phyloP scores from a whole-genome alignment of 2,329 filamentous ascomycete species.

The Colletotrichum sp. region DNA sequence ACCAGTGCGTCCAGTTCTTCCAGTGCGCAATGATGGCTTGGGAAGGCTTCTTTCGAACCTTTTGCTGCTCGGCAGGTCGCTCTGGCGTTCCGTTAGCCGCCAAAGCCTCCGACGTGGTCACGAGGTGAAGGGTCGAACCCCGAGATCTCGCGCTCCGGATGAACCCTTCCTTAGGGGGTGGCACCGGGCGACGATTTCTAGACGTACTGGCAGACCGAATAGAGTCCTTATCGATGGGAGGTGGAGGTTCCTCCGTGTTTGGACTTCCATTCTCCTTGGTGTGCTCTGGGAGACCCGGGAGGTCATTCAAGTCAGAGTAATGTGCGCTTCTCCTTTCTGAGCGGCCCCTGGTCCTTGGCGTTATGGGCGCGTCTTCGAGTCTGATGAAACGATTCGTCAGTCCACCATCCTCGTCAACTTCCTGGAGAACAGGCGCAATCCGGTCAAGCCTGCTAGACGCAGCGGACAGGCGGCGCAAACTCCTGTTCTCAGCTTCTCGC shows the following conservation, averaged over 20 bases:
- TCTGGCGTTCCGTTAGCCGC: constrained; percentile 35
- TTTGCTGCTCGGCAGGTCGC: constrained; percentile 39
- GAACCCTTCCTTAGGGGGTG: constrained; percentile 83
- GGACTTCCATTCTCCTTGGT: constrained; percentile 46
- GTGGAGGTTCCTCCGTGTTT: constrained; percentile 60
- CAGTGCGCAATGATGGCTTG: constrained; percentile 64
- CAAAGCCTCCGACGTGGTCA: constrained; percentile 65
- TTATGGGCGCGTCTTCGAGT: constrained; percentile 44
- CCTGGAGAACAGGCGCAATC: constrained; percentile 75
- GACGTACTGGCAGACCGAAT: constrained; percentile 79
- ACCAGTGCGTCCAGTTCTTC: constrained; percentile 70
- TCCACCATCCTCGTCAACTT: constrained; percentile 78
- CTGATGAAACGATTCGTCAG: constrained; percentile 48
- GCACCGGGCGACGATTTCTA: constrained; percentile 73
- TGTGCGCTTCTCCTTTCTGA: constrained; percentile 76
- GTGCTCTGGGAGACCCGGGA: constrained; percentile 77
- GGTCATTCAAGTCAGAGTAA: constrained; percentile 68
- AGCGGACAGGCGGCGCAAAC: constrained; percentile 80
- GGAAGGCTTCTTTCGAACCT: constrained; percentile 60
- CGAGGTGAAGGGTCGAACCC: constrained; percentile 85
- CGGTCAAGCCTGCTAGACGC: constrained; percentile 87
- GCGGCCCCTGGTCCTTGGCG: constrained; percentile 75
- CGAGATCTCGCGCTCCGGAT: constrained; percentile 72
- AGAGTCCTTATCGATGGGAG: constrained; percentile 79
- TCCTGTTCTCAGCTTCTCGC: constrained; percentile 80